phyloP scores from a whole-genome alignment of 2,329 filamentous ascomycete genomes.

The Calonectria hawksworthii region DNA sequence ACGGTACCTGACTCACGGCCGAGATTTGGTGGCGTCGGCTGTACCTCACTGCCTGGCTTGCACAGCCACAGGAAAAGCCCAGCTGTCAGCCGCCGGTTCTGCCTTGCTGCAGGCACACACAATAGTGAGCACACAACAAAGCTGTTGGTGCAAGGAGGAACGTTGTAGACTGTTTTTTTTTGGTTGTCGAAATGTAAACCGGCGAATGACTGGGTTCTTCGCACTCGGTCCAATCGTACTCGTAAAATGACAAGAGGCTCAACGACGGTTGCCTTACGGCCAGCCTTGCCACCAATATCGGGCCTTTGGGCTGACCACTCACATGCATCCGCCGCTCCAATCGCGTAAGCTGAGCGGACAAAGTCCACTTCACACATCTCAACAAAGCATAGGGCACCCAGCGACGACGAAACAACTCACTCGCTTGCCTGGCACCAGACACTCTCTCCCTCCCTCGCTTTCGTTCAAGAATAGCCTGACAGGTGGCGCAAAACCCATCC shows the following conservation, averaged over 20 bases:
- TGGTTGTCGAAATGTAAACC: neutral
- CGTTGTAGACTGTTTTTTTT: neutral
- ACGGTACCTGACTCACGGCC: neutral
- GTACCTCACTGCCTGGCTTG: constrained; percentile 1
- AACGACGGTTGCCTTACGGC: neutral
- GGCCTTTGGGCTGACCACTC: neutral
- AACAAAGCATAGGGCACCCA: neutral
- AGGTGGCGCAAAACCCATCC: neutral
- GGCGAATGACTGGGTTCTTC: neutral
- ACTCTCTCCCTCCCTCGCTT: neutral
- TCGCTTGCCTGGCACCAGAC: neutral
- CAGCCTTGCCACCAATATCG: neutral
- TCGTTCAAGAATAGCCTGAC: neutral
- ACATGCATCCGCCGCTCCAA: neutral
- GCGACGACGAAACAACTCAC: neutral
- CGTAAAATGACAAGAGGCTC: neutral
- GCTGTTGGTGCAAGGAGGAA: neutral
- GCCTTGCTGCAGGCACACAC: constrained; percentile 14
- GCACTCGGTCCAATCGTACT: neutral
- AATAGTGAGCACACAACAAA: neutral
- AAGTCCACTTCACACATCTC: neutral
- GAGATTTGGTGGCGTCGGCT: neutral
- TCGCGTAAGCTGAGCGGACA: neutral
- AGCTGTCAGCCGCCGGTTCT: constrained; percentile 16
- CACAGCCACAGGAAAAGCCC: constrained; percentile 18